phyloP scores from a whole-genome alignment of 805 yeast species.

The Osmozyma mogii region DNA sequence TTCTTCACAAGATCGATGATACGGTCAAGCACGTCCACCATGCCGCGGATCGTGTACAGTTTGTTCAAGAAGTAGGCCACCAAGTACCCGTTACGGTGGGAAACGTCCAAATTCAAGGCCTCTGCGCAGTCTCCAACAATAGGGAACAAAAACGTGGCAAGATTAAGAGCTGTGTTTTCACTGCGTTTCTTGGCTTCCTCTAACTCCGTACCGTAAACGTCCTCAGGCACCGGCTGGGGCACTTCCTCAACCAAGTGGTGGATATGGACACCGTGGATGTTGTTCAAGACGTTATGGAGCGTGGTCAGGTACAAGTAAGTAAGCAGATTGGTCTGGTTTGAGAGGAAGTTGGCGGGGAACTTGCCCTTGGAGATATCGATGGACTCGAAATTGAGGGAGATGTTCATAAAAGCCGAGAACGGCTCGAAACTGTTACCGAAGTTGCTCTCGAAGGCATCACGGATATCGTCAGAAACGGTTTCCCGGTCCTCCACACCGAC shows the following conservation, averaged over 20 bases:
- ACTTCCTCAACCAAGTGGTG: slow-evolving; percentile 5
- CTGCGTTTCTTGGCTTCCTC: slow-evolving; percentile 2
- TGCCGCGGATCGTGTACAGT: slow-evolving; percentile 9
- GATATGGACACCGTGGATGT: slow-evolving; percentile 8
- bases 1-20: slow-evolving; percentile 2
- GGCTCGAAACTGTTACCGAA: slow-evolving; percentile 1
- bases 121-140: slow-evolving; percentile 1
- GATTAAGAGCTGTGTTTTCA: slow-evolving; percentile 4
- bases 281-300: slow-evolving; percentile 8
- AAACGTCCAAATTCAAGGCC: slow-evolving; percentile 3
- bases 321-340: slow-evolving; percentile 5
- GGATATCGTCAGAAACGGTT: not conserved
- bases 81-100: slow-evolving; percentile 4
- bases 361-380: slow-evolving; percentile 9
- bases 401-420: slow-evolving; percentile 3
- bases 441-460: not conserved
- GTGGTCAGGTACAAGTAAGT: slow-evolving; percentile 12
- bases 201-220: slow-evolving; percentile 10
- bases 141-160: slow-evolving; percentile 5
- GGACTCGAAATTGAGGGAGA: not conserved
- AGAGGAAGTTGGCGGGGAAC: slow-evolving; percentile 3
- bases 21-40: slow-evolving; percentile 7
- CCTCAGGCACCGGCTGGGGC: slow-evolving; percentile 2
- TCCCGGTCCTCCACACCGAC: not conserved
- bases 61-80: slow-evolving; percentile 9